Base-by-base conservation (phyloP, 306 rosid species). In the Trifolium repens region DNA sequence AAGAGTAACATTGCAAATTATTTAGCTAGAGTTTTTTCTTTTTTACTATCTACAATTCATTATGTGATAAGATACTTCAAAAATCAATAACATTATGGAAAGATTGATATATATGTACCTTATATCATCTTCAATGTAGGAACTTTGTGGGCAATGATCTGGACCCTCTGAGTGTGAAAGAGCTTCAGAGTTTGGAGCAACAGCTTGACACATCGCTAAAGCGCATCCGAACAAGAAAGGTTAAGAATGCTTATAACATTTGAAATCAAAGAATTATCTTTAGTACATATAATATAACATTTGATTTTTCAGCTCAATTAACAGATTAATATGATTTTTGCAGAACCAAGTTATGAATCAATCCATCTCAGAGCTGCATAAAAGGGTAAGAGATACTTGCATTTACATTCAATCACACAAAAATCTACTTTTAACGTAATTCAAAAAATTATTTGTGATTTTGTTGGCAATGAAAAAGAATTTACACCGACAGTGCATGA, bases 331-430 rank as follows among this genome's bases (percentile, higher is more conserved):
- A 24, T 81, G 65, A 52, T 44, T 74, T 60, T 3, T 80, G 85
- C 96, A 96, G 99, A 92, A 92, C 80, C 97, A 96, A 79, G 62
- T 89, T 30, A 82, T 89, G 89, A 85, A 88, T 59, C 96, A 92
- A 77, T 84, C 92, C 52, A 77, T 92, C 83, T 82, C 92, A 35
- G 88, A 78, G 69, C 13, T 90, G 80, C 93, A 92, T 47, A 92
- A 90, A 58, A 92, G 81, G 96, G 98, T 94, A 85, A 78, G 71
- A 40, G 19, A 44, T 44, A 12, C n/a, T 44, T 44, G 12, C n/a
- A 44, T 11, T 4, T 11, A 2, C 50, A 44, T 44, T 44, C n/a
- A 44, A 44, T 44, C 15, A 12, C 50, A 44, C n/a, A 44, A 44
- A 22, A n/a, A n/a, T n/a, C n/a, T n/a, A n/a, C n/a, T n/a, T n/a